A percentile compares a stretch with the other conserved stretches of the same genome.
Conservation (phyloP, 352 stramenopile species). For the Pythium diclinum region DNA sequence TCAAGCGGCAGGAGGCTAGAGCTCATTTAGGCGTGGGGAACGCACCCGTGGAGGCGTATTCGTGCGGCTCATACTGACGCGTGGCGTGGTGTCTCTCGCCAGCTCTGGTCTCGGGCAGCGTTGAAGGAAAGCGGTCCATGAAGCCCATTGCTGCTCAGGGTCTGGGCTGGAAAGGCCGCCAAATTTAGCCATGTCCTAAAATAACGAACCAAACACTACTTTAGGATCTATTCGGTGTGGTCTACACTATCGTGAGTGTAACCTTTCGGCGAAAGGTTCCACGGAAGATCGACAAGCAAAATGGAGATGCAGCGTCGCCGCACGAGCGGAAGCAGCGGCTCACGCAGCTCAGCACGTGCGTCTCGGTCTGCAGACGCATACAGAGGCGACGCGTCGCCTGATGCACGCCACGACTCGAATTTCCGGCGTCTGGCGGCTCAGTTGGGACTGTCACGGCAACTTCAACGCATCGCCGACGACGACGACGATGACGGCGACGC, state of each 20-base stretch:
- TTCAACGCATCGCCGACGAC: conserved; percentile 32
- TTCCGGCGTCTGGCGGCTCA: conserved; percentile 50
- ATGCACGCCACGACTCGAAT: conserved; percentile 17
- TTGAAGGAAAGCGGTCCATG: not conserved
- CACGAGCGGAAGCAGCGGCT: not conserved
- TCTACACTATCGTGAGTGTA: not conserved
- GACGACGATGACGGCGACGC: conserved; percentile 17
- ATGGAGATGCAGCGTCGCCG: conserved; percentile 5
- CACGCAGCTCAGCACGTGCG: not conserved
- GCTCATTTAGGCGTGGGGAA: not conserved
- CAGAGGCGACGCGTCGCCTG: not conserved
- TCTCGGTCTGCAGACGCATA: not conserved
- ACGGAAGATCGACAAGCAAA: not conserved
- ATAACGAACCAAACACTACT: not conserved
- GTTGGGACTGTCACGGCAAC: conserved; percentile 49
- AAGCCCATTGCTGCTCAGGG: not conserved
- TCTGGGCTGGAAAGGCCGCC: conserved; percentile 5
- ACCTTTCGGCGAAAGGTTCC: conserved; percentile 5
- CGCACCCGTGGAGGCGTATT: conserved; percentile 25
- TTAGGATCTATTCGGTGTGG: not conserved
- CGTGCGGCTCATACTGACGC: conserved; percentile 18
- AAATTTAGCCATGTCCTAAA: conserved; percentile 21
- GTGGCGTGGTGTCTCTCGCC: not conserved
- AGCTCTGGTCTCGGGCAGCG: not conserved
- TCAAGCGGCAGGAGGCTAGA: not conserved